Evolutionary conservation across 1,139 yeast species (phyloP), one percentile per base, ranked within the genome.

Genomic region (Hanseniaspora uvarum): DNA sequence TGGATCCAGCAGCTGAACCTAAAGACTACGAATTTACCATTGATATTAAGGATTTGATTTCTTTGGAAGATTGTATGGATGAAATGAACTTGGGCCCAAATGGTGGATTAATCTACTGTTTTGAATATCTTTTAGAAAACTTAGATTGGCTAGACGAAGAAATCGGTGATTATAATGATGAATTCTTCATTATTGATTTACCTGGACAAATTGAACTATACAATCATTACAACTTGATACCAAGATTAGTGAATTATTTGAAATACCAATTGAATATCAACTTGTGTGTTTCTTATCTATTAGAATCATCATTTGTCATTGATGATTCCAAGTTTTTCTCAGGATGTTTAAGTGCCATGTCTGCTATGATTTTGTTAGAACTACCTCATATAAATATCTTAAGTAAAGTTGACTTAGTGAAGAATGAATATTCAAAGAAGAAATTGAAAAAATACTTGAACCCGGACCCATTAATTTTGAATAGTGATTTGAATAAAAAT

Each of bases 1-100:
- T 94, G 51, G 98, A 92, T 69, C 99, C 99, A 8, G 98, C 98
- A 0, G 98, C 98, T 2, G 96, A 88, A 59, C 87, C 97, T 14
- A 80, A 80, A 2, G 89, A 89, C 63, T 92, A 78, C 66, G 96
- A 88, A 64, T 94, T 92, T 66, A 84, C 95, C 18, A 83, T 92
- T 30, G 98, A 92, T 68, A 89, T 94, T 44, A 74, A 96, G 61
- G 96, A 92, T 65, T 74, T 92, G 62, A 86, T 94, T 50, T 86
- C 95, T 0, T 71, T 92, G 50, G 92, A 88, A 59, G 97, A 92
- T 69, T 96, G 89, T n/a, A 89, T 89, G 94, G 96, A 88, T 60
- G 96, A 88, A 66, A 75, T 88, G 72, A 86, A 86, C 44, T 72
- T 87, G 52, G 99, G 99, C 0, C 98, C 98, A 5, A 92, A 92